Conservation (phyloP, 2,329 filamentous ascomycete species). For the Immersiporthe knoxdaviesiana region DNA sequence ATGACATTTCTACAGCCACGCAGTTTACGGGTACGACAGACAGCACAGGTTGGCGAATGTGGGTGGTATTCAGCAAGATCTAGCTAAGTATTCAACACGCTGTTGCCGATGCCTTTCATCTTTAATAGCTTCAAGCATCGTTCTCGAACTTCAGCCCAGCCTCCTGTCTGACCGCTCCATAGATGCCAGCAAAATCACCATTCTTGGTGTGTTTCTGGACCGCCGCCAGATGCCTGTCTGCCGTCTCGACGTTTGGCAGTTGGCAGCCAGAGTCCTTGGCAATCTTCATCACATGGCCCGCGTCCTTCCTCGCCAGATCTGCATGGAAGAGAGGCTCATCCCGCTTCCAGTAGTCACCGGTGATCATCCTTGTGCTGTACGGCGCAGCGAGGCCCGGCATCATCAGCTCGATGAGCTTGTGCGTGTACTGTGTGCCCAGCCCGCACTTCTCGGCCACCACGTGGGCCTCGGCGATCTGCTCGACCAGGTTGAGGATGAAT, state of each 20-base stretch:
- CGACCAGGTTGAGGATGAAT: conserved; percentile 82
- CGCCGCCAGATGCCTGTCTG: conserved; percentile 67
- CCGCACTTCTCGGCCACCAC: conserved; percentile 80
- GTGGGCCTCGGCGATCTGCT: conserved; percentile 77
- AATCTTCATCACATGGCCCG: conserved; percentile 70
- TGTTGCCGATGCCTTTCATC: neutral
- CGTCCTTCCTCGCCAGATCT: conserved; percentile 82
- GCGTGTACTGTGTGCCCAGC: conserved; percentile 69
- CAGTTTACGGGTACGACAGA: neutral
- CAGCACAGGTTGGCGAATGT: neutral
- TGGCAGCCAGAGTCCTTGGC: conserved; percentile 65
- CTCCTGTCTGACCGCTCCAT: conserved; percentile 77
- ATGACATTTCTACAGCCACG: neutral
- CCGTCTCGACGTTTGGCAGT: conserved; percentile 68
- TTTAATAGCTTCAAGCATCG: conserved; percentile 37
- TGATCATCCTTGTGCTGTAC: conserved; percentile 75
- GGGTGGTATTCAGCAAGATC: neutral
- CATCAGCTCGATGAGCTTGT: conserved; percentile 72
- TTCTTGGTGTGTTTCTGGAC: conserved; percentile 68
- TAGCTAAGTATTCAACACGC: neutral
- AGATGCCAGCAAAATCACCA: conserved; percentile 82
- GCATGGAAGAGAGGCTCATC: conserved; percentile 82
- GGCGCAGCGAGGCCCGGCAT: conserved; percentile 76
- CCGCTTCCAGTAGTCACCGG: conserved; percentile 75
- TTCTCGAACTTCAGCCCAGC: conserved; percentile 77